Conservation (phyloP, 495 filamentous ascomycete species). For the Aspergillus cristatus region DNA sequence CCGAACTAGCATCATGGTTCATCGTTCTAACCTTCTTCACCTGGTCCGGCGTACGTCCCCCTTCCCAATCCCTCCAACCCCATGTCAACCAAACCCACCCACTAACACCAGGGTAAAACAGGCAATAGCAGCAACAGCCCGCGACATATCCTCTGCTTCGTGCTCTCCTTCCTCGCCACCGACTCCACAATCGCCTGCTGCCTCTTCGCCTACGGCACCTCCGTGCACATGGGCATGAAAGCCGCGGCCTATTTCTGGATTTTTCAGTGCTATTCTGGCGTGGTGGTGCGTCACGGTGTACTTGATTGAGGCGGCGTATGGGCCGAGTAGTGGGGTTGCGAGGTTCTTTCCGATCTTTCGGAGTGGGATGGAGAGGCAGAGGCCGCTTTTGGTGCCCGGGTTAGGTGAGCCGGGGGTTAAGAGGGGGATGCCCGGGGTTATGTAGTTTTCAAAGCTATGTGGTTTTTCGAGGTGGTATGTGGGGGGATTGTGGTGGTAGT, state of each 20-base stretch:
- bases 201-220: not conserved
- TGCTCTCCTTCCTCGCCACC: not conserved
- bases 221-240: not conserved
- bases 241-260: conserved; percentile 1
- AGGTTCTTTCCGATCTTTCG: not conserved
- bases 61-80: not conserved
- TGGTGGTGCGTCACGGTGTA: conserved; percentile 1
- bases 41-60: not conserved
- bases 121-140: not conserved
- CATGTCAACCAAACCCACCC: not conserved
- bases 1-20: not conserved
- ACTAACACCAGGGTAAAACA: not conserved
- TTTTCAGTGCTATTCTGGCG: not conserved
- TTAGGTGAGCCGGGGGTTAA: not conserved
- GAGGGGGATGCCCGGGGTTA: not conserved
- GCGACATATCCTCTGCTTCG: not conserved
- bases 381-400: not conserved
- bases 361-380: not conserved
- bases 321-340: not conserved
- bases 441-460: too few relatives aligned
- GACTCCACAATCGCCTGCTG: conserved; percentile 1
- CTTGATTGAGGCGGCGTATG: not conserved
- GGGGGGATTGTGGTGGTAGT: too few relatives aligned
- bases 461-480: too few relatives aligned
- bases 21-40: not conserved